phyloP scores from a whole-genome alignment of 306 rosid species.

The Castanea crenata region DNA sequence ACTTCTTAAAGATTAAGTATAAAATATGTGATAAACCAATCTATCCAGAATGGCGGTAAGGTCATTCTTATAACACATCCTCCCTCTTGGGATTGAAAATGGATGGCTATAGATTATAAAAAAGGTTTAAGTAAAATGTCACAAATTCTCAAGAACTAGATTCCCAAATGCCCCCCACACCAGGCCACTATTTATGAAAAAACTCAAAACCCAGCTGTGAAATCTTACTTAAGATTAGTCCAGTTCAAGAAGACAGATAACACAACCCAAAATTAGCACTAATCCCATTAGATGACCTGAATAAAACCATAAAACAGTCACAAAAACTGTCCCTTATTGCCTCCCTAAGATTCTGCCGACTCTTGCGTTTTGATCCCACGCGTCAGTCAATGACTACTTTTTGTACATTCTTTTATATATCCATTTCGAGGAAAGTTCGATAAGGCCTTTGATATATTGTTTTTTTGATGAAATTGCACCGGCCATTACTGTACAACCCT shows the following conservation, averaged over 20 bases:
- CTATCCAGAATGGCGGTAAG: no score
- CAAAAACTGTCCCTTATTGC: conserved; percentile 21
- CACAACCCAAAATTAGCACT: conserved; percentile 2
- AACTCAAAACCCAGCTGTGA: conserved; percentile 43
- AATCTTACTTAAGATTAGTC: conserved; percentile 33
- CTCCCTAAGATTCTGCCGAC: conserved; percentile 40
- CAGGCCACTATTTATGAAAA: conserved; percentile 23
- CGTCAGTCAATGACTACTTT: conserved; percentile 28
- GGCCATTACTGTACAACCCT: conserved; percentile 79
- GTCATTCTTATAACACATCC: no score
- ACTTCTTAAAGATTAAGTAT: no score
- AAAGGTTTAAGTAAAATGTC: not conserved
- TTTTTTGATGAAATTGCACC: conserved; percentile 36
- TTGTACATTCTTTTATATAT: not conserved
- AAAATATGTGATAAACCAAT: no score
- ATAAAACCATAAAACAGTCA: conserved; percentile 19
- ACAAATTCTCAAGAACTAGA: not conserved
- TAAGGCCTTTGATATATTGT: conserved; percentile 34
- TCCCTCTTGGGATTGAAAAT: no score
- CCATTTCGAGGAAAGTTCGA: conserved; percentile 31
- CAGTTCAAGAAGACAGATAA: not conserved
- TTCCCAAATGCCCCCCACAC: conserved; percentile 4
- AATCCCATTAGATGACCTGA: conserved; percentile 32
- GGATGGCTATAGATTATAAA: no score
- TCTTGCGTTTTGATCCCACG: conserved; percentile 43